phyloP scores from a whole-genome alignment of 1,284 basidiomycete genomes.

The Thecaphora frezii region DNA sequence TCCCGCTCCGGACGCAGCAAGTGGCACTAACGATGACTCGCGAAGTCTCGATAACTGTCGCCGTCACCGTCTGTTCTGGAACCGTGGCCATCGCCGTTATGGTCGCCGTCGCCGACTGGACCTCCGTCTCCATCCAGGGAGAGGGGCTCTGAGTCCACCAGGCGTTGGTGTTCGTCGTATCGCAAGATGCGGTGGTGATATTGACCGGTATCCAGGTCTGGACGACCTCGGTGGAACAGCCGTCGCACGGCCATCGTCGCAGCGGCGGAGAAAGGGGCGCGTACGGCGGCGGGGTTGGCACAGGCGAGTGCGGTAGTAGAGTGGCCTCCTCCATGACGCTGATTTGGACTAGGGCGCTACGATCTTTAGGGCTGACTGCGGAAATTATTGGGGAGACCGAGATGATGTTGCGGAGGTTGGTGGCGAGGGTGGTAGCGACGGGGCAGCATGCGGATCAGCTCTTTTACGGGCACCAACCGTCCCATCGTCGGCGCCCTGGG shows the following conservation, averaged over 20 bases:
- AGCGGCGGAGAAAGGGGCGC: not conserved
- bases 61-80: not conserved
- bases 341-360: too few relatives aligned
- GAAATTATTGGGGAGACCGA: too few relatives aligned
- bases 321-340: too few relatives aligned
- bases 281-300: not conserved
- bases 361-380: too few relatives aligned
- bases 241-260: not conserved
- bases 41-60: not conserved
- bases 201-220: not conserved
- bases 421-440: too few relatives aligned
- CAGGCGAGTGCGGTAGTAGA: too few relatives aligned
- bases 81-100: not conserved
- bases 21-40: not conserved
- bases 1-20: not conserved
- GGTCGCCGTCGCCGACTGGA: not conserved
- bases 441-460: too few relatives aligned
- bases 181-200: not conserved
- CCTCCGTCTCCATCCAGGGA: too few relatives aligned
- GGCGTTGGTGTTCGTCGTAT: not conserved
- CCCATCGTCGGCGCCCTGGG: too few relatives aligned
- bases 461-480: too few relatives aligned
- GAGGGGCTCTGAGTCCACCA: conserved; percentile 1
- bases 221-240: not conserved
- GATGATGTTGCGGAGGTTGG: too few relatives aligned